A percentile compares a stretch with the other conserved stretches of the same genome.
Evolutionary conservation across 2,329 filamentous ascomycete species (phyloP).

Genomic region (Gaeumannomyces tritici): DNA sequence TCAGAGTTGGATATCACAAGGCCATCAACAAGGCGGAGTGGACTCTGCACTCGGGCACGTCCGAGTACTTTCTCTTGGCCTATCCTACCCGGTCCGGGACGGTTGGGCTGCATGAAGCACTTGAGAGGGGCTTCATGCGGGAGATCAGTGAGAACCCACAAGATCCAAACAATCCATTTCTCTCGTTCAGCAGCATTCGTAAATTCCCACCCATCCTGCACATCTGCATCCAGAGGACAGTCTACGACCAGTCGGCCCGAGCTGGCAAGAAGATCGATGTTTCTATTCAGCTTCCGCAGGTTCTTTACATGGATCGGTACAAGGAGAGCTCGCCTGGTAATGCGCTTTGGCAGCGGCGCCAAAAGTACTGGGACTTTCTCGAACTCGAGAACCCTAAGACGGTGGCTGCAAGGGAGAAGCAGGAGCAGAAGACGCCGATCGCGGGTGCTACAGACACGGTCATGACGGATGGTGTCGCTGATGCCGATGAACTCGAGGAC

Average conservation of each 20-base stretch:
- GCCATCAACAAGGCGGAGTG: conserved; percentile 34
- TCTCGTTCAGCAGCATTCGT: conserved; percentile 60
- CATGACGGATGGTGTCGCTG: neutral
- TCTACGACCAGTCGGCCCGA: conserved; percentile 41
- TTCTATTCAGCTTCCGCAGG: conserved; percentile 69
- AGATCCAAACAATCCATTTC: conserved; percentile 32
- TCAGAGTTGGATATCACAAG: conserved; percentile 49
- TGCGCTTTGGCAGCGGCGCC: conserved; percentile 52
- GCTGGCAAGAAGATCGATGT: conserved; percentile 62
- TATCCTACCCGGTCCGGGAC: conserved; percentile 39
- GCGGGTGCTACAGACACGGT: neutral
- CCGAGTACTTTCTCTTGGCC: conserved; percentile 53
- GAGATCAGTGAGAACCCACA: conserved; percentile 58
- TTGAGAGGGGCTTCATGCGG: conserved; percentile 78
- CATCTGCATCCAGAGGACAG: conserved; percentile 77
- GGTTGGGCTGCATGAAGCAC: conserved; percentile 69
- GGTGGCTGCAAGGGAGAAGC: neutral
- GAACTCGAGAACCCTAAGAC: conserved; percentile 1
- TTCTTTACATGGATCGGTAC: conserved; percentile 81
- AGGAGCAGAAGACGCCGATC: conserved; percentile 1
- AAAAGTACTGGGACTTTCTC: conserved; percentile 61
- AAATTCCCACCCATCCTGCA: conserved; percentile 78
- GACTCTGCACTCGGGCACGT: conserved; percentile 25
- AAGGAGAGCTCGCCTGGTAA: conserved; percentile 57
- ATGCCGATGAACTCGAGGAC: neutral